Percentiles rank a stretch among this genome's conserved stretches.
phyloP scores from a whole-genome alignment of 305 asterid species.

The Withania somnifera region DNA sequence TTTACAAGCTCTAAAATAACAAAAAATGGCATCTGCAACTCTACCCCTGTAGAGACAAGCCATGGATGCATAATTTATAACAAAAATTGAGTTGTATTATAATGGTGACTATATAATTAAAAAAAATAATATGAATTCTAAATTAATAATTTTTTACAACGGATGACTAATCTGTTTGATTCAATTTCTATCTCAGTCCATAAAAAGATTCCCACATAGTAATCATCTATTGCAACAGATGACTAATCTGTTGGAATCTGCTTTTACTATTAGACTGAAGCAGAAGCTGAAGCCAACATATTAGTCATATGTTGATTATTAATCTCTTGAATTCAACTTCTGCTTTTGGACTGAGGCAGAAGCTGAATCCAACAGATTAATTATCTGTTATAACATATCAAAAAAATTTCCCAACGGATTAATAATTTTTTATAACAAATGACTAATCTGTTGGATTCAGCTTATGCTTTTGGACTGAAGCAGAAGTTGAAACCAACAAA shows the following conservation, averaged over 20 bases:
- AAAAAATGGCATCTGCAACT: neutral
- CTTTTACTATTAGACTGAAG: too few relatives aligned
- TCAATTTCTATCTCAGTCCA: too few relatives aligned
- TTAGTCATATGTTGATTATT: neutral
- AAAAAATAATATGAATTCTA: too few relatives aligned
- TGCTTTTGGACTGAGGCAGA: too few relatives aligned
- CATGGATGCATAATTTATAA: neutral
- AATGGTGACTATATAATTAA: neutral
- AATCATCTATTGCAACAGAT: neutral
- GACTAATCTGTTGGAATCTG: too few relatives aligned
- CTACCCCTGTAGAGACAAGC: neutral
- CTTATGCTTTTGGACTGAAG: neutral
- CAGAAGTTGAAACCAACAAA: neutral
- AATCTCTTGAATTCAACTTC: too few relatives aligned
- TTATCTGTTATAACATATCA: too few relatives aligned
- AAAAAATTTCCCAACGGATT: too few relatives aligned
- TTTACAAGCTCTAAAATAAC: neutral
- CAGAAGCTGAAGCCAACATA: neutral
- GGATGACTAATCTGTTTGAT: neutral
- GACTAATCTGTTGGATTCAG: too few relatives aligned
- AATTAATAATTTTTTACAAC: neutral
- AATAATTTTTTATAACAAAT: too few relatives aligned
- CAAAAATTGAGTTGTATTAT: neutral
- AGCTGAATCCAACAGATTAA: too few relatives aligned
- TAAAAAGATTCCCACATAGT: too few relatives aligned